phyloP scores from a whole-genome alignment of 495 filamentous ascomycete genomes.

The Aeminium ludgeri region DNA sequence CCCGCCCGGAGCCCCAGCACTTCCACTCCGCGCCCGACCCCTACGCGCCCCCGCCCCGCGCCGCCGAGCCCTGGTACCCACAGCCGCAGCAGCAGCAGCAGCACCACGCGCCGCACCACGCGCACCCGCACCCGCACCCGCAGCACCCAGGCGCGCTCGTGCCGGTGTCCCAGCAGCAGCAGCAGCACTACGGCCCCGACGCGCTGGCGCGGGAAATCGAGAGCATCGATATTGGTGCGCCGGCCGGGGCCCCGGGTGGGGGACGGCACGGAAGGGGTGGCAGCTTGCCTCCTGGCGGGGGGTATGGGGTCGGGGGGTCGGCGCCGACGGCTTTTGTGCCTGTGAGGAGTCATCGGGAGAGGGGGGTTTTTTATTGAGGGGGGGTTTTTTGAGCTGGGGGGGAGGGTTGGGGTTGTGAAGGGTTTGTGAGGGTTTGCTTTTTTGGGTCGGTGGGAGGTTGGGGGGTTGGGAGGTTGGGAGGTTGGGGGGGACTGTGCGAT shows the following conservation, averaged over 20 bases:
- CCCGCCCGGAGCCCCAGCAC: conserved; percentile 6
- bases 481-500: too few relatives aligned
- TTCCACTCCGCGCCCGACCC: conserved; percentile 9
- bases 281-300: conserved; percentile 1
- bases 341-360: conserved; percentile 14
- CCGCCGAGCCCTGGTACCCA: conserved; percentile 3
- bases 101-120: too few relatives aligned
- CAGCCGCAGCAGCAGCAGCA: too few relatives aligned
- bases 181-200: conserved; percentile 20
- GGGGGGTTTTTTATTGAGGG: conserved; percentile 9
- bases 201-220: conserved; percentile 66
- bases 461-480: too few relatives aligned
- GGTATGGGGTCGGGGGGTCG: conserved; percentile 2
- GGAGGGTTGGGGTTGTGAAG: neutral
- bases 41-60: conserved; percentile 1
- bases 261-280: neutral
- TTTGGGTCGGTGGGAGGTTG: too few relatives aligned
- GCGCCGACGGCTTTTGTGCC: conserved; percentile 12
- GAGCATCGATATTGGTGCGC: conserved; percentile 60
- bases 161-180: conserved; percentile 3
- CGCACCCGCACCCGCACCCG: too few relatives aligned
- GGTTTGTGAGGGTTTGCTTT: neutral
- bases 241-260: too few relatives aligned
- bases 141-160: too few relatives aligned
- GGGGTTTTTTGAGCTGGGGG: neutral